Evolutionary conservation across 306 rosid species (phyloP), one percentile per base, ranked within the genome.

Genomic region (Alnus rubra): DNA sequence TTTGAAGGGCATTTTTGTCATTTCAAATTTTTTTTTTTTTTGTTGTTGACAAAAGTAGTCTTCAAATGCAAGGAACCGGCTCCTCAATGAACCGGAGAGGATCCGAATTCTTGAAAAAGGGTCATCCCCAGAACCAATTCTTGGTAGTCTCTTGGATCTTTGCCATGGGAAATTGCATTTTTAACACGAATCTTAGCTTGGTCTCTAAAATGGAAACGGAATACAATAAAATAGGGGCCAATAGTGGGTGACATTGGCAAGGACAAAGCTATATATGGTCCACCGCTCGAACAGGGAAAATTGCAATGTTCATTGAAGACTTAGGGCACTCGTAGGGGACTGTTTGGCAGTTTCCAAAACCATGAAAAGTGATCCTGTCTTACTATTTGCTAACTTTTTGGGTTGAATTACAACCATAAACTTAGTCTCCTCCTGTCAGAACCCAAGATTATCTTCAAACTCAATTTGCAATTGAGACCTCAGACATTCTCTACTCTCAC

Each of bases 381-480:
- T 50, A 31, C 49, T 58, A 15, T 31, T 64, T 33, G 37, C 52
- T n/a, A 23, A 54, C 48, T 47, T 56, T 81, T 60, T 60, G 54
- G 14, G 50, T 78, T 28, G 28, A 68, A 49, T 50, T 7, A n/a
- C 44, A 68, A 14, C 51, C 76, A 73, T 2, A 39, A 11, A 50
- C 50, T 60, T 4, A 11, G 48, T 76, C 80, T 28, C 68, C 76
- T 55, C 69, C 51, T 79, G 82, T 49, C 73, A 74, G 63, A 53
- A 30, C 19, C 65, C 58, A 64, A 85, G 76, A 69, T 82, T 82
- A 82, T 50, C 65, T 73, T 59, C 59, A 50, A 85, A 76, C 39
- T 19, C 44, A 30, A 51, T 44, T 48, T 42, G 28, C 28, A 23
- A 23, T 23, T 23, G 55, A 16, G 13, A 69, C 33, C 44, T 19